Evolutionary conservation across 768 basidiomycete species (phyloP).

Genomic region (Podaxis sp.): DNA sequence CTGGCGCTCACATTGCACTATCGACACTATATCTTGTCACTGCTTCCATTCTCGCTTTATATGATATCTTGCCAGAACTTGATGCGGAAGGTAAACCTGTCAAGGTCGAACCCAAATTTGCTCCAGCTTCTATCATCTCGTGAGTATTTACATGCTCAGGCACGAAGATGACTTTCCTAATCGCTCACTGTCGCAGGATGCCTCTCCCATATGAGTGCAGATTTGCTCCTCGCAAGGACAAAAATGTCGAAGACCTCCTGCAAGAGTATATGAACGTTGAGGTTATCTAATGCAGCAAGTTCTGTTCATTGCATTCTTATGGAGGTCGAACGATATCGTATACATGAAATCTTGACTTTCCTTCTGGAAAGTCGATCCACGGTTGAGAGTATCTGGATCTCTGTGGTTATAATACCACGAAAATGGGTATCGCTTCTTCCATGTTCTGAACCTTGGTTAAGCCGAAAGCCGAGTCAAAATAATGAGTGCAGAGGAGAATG

Average conservation of each 20-base stretch:
- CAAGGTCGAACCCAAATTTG: not conserved
- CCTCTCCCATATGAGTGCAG: not conserved
- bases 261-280: not conserved
- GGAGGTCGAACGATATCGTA: too few species aligned
- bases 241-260: not conserved
- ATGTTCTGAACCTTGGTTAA: too few species aligned
- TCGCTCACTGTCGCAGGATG: not conserved
- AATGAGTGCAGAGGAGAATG: too few species aligned
- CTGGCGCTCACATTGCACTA: conserved; percentile 9
- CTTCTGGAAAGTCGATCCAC: too few species aligned
- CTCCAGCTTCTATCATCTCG: conserved; percentile 8
- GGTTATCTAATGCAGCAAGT: not conserved
- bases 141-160: not conserved
- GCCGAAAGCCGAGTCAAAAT: too few species aligned
- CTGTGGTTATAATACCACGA: too few species aligned
- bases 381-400: too few species aligned
- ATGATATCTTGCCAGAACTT: conserved; percentile 19
- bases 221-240: not conserved
- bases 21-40: conserved; percentile 9
- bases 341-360: too few species aligned
- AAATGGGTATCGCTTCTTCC: too few species aligned
- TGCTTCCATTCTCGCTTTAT: conserved; percentile 17
- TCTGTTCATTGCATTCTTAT: too few species aligned
- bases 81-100: conserved; percentile 12
- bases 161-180: not conserved